Conservation (phyloP, 1,284 basidiomycete species). For the Peniophora sp. region DNA sequence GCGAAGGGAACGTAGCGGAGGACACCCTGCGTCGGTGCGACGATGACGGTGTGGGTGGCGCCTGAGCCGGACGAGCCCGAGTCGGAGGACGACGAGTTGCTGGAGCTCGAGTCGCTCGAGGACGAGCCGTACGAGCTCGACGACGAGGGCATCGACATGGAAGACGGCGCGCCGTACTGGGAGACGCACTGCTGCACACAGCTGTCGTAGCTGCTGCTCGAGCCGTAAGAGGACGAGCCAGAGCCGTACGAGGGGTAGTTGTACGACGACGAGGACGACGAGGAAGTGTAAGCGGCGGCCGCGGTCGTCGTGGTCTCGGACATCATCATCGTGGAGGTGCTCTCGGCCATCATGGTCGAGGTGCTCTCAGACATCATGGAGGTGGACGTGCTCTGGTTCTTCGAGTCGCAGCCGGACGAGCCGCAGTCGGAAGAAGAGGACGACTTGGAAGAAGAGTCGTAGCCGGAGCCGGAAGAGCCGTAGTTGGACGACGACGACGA, state of each 20-base stretch:
- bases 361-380: constrained; percentile 1
- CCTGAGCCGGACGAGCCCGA: constrained; percentile 34
- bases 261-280: constrained; percentile 9
- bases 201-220: constrained; percentile 40
- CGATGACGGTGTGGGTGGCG: constrained; percentile 64
- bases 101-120: background rate
- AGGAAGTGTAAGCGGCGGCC: constrained; percentile 8
- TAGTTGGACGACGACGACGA: constrained; percentile 10
- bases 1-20: constrained; percentile 68
- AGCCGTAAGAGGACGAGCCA: constrained; percentile 49
- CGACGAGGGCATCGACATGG: constrained; percentile 33
- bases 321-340: constrained; percentile 6
- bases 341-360: constrained; percentile 2
- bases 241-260: constrained; percentile 47
- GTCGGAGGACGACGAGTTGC: background rate
- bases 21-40: constrained; percentile 68
- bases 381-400: background rate
- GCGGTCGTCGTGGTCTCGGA: constrained; percentile 23
- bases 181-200: constrained; percentile 69
- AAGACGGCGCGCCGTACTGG: constrained; percentile 37
- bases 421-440: background rate
- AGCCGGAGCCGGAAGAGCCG: constrained; percentile 14
- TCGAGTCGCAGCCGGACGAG: too few relatives aligned
- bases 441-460: constrained; percentile 2
- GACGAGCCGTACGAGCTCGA: constrained; percentile 17